phyloP scores from a whole-genome alignment of 306 rosid genomes.

The Lathyrus oleraceus region DNA sequence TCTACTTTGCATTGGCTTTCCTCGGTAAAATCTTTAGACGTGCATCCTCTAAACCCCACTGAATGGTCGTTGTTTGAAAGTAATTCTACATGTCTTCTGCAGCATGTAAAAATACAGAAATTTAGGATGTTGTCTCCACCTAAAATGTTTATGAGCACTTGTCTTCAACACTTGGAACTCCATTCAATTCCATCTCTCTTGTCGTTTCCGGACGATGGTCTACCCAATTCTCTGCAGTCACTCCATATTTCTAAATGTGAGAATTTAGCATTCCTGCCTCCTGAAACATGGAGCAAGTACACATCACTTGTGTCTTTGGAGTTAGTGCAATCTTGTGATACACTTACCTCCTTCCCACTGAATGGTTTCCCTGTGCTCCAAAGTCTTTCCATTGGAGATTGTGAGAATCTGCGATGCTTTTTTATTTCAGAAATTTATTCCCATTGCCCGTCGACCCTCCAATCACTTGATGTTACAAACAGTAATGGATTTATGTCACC shows the following conservation, averaged over 20 bases:
- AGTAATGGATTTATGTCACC: neutral
- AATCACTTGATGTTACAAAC: neutral
- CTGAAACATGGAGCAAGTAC: conserved; percentile 7
- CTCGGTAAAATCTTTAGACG: neutral
- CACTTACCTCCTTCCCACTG: conserved; percentile 5
- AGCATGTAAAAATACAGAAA: neutral
- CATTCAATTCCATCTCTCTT: neutral
- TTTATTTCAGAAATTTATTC: neutral
- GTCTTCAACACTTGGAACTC: neutral
- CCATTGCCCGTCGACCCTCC: neutral
- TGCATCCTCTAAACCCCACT: neutral
- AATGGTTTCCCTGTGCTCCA: conserved; percentile 17
- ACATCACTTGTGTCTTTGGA: neutral
- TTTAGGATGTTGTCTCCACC: neutral
- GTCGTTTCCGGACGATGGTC: neutral
- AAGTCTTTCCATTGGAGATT: neutral
- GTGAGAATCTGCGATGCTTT: neutral
- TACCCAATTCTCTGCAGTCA: neutral
- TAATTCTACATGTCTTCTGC: neutral
- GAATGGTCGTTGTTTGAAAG: neutral
- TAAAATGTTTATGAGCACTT: neutral
- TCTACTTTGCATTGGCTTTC: neutral
- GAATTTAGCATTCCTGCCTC: conserved; percentile 6
- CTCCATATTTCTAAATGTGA: fast-evolving
- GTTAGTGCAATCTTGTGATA: fast-evolving